Conservation (phyloP, 306 rosid species). For the Hylodesmum podocarpum region DNA sequence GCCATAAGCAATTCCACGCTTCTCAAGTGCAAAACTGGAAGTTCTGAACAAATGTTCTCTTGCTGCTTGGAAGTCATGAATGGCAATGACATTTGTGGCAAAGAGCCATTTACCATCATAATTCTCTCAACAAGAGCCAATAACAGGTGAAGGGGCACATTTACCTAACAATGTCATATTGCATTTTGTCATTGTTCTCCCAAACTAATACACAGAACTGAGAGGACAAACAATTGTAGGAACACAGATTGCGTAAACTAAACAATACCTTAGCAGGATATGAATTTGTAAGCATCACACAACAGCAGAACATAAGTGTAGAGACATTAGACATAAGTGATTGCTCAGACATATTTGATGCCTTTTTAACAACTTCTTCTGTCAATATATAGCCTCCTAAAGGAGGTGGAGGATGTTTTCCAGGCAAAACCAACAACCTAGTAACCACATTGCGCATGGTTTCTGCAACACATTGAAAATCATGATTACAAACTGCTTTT, state of each 20-base stretch:
- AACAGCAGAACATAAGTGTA: conserved; percentile 66
- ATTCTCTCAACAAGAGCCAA: conserved; percentile 72
- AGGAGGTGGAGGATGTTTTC: conserved; percentile 62
- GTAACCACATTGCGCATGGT: conserved; percentile 39
- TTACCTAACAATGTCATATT: conserved; percentile 52
- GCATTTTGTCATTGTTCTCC: conserved; percentile 10
- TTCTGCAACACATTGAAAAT: conserved; percentile 47
- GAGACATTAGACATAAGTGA: conserved; percentile 49
- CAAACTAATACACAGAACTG: conserved; percentile 1
- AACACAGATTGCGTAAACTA: conserved; percentile 12
- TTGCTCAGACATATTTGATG: conserved; percentile 48
- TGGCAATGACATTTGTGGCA: conserved; percentile 57
- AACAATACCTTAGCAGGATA: conserved; percentile 74
- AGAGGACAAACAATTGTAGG: background rate
- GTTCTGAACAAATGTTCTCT: conserved; percentile 79
- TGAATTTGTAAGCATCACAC: conserved; percentile 66
- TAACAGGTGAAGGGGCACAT: conserved; percentile 62
- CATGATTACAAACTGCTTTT: conserved; percentile 26
- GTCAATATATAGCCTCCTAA: conserved; percentile 51
- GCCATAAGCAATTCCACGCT: conserved; percentile 74
- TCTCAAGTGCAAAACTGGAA: conserved; percentile 71
- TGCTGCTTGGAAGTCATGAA: conserved; percentile 77
- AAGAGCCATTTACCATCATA: conserved; percentile 71
- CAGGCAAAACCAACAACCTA: conserved; percentile 57
- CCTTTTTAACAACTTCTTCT: conserved; percentile 42